A percentile compares a stretch with the other conserved stretches of the same genome.
These are phyloP conservation scores for Lenwebbia sp. DNA, from an alignment of 345 rosid genomes.

Conservation along the genomic window DNA sequence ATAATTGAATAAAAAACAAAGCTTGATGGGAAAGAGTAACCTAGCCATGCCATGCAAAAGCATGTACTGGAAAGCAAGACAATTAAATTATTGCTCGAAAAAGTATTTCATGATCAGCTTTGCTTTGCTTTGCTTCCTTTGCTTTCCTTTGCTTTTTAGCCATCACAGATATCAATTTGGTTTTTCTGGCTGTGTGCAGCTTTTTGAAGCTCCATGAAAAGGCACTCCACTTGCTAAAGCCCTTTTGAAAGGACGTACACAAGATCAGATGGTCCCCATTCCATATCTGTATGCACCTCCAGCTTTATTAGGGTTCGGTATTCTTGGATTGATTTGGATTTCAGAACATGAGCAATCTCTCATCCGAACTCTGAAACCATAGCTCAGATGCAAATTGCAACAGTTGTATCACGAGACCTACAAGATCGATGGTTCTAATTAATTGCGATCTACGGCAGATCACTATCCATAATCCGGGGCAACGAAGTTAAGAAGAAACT, in stretches of 20 bases:
- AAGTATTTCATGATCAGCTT: neutral
- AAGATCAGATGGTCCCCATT: neutral
- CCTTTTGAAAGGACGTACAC: neutral
- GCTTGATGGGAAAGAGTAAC: neutral
- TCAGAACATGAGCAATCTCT: neutral
- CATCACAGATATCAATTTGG: neutral
- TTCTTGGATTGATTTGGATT: neutral
- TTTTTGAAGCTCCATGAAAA: neutral
- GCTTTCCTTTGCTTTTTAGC: neutral
- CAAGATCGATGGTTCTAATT: neutral
- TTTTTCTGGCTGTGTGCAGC: neutral
- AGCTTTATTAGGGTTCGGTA: neutral
- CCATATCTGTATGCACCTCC: neutral
- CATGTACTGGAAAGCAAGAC: neutral
- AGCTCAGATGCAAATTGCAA: too few species aligned
- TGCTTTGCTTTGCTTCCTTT: neutral
- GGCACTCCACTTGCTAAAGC: neutral
- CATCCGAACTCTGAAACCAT: neutral
- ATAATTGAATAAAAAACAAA: neutral
- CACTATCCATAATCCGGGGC: neutral
- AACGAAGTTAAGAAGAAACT: neutral
- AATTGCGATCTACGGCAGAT: neutral
- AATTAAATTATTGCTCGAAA: neutral
- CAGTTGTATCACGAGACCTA: neutral
- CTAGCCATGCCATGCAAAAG: neutral